Conservation (phyloP, 495 filamentous ascomycete genomes). For the Trichoderma parareesei region DNA sequence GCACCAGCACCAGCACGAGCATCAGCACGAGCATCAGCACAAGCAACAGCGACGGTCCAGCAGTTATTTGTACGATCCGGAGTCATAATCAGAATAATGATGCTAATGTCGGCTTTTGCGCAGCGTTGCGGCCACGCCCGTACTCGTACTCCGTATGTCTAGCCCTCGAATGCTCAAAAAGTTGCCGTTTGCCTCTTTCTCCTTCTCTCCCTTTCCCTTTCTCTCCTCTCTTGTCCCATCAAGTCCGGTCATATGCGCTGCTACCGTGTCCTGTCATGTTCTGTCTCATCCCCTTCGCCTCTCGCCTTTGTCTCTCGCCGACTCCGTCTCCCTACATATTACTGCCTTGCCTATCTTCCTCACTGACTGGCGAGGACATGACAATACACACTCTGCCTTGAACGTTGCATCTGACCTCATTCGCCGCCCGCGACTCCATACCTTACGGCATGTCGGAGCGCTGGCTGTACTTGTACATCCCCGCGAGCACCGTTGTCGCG, state of each 20-base stretch:
- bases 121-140: not conserved
- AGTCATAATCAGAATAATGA: not conserved
- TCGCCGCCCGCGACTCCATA: not conserved
- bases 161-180: constrained; percentile 3
- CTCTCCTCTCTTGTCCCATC: not conserved
- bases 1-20: not conserved
- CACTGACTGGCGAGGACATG: not conserved
- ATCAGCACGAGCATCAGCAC: not conserved
- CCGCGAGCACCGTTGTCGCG: no score
- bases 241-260: not conserved
- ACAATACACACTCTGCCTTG: not conserved
- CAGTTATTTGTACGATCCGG: no score
- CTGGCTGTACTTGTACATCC: no score
- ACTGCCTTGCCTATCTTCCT: not conserved
- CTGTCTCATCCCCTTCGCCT: no score
- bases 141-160: not conserved
- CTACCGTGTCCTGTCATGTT: no score
- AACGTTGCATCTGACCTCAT: not conserved
- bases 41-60: no score
- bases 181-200: not conserved
- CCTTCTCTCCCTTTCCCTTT: not conserved
- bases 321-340: not conserved
- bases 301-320: not conserved
- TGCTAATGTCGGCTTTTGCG: not conserved
- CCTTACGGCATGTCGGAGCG: not conserved